Conservation (phyloP, 257 asterid genomes). For the Thymus quinquecostatus region DNA sequence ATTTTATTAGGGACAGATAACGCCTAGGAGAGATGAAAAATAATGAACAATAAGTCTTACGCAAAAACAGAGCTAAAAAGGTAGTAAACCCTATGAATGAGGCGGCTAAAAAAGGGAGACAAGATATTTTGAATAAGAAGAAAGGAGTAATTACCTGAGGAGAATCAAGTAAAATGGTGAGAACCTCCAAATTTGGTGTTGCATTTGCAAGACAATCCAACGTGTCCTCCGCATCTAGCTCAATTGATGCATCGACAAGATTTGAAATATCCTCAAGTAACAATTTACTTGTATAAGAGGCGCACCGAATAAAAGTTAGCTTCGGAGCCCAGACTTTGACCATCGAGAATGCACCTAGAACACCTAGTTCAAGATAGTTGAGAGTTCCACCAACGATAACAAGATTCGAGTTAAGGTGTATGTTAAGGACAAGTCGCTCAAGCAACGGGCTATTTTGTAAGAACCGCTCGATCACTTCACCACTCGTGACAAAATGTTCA, state of each 20-base stretch:
- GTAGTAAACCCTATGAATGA: neutral
- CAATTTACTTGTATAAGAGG: neutral
- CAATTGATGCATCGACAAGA: neutral
- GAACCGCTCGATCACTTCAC: neutral
- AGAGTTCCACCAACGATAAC: neutral
- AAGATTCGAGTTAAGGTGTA: neutral
- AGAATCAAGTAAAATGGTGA: neutral
- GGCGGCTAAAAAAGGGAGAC: neutral
- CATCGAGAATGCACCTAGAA: no score
- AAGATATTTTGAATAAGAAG: neutral
- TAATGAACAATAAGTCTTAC: neutral
- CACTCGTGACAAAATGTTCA: neutral
- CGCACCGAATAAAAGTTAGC: neutral
- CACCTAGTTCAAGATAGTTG: neutral
- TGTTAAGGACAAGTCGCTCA: neutral
- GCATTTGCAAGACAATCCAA: neutral
- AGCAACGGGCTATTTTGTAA: neutral
- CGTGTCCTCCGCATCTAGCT: neutral
- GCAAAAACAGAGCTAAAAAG: neutral
- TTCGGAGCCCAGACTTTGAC: no score
- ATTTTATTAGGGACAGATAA: neutral
- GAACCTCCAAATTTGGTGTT: neutral
- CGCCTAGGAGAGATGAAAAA: neutral
- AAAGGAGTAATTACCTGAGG: neutral
- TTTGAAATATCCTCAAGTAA: neutral